Conservation (phyloP, 1,284 basidiomycete species). For the Marasmius tenuissimus region DNA sequence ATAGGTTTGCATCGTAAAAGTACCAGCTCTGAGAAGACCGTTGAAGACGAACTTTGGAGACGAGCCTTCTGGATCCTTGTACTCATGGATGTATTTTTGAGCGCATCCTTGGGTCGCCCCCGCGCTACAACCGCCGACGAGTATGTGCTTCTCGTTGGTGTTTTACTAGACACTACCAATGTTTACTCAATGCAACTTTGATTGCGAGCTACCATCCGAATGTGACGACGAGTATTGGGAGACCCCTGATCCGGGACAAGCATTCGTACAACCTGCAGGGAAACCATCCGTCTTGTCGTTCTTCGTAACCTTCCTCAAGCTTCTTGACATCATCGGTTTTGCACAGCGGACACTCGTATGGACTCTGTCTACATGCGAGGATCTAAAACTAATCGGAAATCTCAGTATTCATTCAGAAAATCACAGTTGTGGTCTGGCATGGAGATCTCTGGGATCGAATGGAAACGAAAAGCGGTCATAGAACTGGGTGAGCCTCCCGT, state of each 20-base stretch:
- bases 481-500: background rate
- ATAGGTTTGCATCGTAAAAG: constrained; percentile 45
- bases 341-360: background rate
- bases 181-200: background rate
- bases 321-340: background rate
- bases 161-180: constrained; percentile 17
- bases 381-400: background rate
- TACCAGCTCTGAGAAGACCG: constrained; percentile 12
- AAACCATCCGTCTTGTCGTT: background rate
- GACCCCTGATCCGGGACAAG: background rate
- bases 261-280: background rate
- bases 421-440: background rate
- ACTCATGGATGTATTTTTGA: constrained; percentile 28
- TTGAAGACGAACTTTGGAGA: constrained; percentile 50
- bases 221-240: constrained; percentile 2
- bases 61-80: background rate
- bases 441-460: background rate
- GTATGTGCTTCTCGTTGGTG: constrained; percentile 24
- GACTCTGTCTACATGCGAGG: background rate
- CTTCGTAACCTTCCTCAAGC: background rate
- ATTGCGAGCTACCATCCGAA: background rate
- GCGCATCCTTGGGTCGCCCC: constrained; percentile 62
- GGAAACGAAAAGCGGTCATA: background rate
- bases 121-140: constrained; percentile 71
- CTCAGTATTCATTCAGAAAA: background rate